Percentiles rank a stretch among this genome's conserved stretches.
Evolutionary conservation across 345 rosid species (phyloP).

Genomic region (Acer campestre): DNA sequence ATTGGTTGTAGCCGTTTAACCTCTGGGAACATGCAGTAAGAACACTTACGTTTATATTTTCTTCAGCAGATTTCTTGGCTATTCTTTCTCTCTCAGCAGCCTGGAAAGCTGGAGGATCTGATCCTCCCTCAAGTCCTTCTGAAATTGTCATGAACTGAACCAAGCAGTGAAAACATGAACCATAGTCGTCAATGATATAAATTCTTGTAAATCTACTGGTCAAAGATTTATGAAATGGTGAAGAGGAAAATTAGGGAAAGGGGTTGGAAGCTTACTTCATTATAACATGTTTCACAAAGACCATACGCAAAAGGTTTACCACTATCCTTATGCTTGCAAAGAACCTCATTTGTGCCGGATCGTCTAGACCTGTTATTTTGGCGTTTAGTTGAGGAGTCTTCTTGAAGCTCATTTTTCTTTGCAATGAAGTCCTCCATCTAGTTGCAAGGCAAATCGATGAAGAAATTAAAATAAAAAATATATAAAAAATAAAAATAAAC

Average conservation of each 20-base stretch:
- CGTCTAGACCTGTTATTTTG: conserved; percentile 28
- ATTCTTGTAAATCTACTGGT: neutral
- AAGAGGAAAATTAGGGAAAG: conserved; percentile 4
- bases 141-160: conserved; percentile 62
- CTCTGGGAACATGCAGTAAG: conserved; percentile 16
- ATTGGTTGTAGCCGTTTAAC: conserved; percentile 21
- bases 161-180: conserved; percentile 18
- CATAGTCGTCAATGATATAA: conserved; percentile 13
- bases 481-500: too few species aligned
- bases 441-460: conserved; percentile 20
- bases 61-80: conserved; percentile 43
- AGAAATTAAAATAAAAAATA: neutral
- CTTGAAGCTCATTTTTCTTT: conserved; percentile 53
- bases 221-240: too few species aligned
- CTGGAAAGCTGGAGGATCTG: conserved; percentile 92
- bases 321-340: conserved; percentile 64
- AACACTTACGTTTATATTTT: conserved; percentile 38
- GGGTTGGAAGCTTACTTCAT: conserved; percentile 44
- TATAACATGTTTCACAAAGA: conserved; percentile 73
- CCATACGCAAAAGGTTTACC: conserved; percentile 53
- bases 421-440: conserved; percentile 76
- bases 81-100: conserved; percentile 73
- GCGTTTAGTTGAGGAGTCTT: conserved; percentile 28
- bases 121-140: conserved; percentile 87
- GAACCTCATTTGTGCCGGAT: conserved; percentile 41